These are phyloP conservation scores for Rhododendron simsii DNA, from an alignment of 148 eudicot genomes.

Conservation along the genomic window DNA sequence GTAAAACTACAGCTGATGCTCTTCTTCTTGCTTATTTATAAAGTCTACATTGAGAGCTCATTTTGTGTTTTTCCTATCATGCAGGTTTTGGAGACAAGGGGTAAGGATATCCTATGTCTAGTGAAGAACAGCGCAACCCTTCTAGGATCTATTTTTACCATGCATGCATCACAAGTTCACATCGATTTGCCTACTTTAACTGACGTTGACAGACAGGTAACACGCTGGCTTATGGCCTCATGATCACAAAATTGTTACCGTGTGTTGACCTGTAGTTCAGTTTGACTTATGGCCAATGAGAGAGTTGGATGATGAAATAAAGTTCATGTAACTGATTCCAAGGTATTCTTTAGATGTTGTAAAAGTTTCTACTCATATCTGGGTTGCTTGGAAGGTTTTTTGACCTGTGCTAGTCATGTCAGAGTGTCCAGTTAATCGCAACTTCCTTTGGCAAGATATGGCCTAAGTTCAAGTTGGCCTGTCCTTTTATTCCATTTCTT, in stretches of 20 bases:
- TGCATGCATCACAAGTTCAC: slow-evolving; percentile 56
- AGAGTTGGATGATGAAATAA: too few species aligned
- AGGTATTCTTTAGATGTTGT: too few species aligned
- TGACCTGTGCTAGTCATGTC: too few species aligned
- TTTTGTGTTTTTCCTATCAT: not conserved
- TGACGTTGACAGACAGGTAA: slow-evolving; percentile 50
- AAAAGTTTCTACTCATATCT: too few species aligned
- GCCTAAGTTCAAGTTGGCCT: too few species aligned
- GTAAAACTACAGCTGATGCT: slow-evolving; percentile 17
- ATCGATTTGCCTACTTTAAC: slow-evolving; percentile 52
- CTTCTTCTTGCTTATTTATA: not conserved
- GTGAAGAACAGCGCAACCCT: slow-evolving; percentile 55
- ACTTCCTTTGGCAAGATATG: too few species aligned
- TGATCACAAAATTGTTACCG: not conserved
- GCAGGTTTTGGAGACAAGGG: slow-evolving; percentile 51
- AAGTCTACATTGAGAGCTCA: not conserved
- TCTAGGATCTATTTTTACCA: slow-evolving; percentile 38
- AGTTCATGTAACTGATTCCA: too few species aligned
- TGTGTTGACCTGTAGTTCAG: not conserved
- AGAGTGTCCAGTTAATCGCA: too few species aligned
- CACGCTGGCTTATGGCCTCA: not conserved
- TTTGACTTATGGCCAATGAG: too few species aligned
- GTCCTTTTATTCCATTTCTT: too few species aligned
- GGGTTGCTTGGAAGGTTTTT: too few species aligned
- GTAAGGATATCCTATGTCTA: slow-evolving; percentile 45